These are phyloP conservation scores for Pythium aristosporum DNA, from an alignment of 352 stramenopile genomes.

Conservation along the genomic window DNA sequence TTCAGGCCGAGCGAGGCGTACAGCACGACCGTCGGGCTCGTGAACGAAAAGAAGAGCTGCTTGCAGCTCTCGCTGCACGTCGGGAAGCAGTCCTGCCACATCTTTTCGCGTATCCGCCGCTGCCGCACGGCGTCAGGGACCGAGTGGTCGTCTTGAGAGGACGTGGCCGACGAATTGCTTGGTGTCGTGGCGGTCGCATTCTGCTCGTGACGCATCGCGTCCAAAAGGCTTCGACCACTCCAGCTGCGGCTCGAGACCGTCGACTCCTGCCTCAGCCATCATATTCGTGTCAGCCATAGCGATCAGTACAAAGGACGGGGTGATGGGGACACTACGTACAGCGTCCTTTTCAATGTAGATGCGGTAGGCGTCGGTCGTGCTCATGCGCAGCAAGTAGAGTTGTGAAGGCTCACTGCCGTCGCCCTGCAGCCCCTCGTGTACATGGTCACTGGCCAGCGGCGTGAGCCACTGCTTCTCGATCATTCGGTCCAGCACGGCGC, in stretches of 20 bases:
- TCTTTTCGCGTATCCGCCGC: conserved; percentile 57
- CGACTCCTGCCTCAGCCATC: conserved; percentile 11
- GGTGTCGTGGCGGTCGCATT: conserved; percentile 3
- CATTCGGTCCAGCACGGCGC: conserved; percentile 49
- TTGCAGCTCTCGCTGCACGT: conserved; percentile 70
- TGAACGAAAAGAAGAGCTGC: conserved; percentile 75
- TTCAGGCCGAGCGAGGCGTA: conserved; percentile 83
- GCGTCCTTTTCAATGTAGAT: conserved; percentile 86
- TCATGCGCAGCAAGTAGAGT: conserved; percentile 58
- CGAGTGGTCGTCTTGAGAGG: conserved; percentile 28
- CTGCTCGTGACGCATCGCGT: conserved; percentile 17
- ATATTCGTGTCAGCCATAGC: neutral
- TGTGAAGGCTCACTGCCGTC: conserved; percentile 37
- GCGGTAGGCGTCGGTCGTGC: conserved; percentile 68
- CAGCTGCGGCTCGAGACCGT: conserved; percentile 26
- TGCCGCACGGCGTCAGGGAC: conserved; percentile 43
- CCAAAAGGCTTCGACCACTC: conserved; percentile 24
- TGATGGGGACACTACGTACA: conserved; percentile 19
- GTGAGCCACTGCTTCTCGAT: conserved; percentile 62
- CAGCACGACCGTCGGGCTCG: conserved; percentile 70
- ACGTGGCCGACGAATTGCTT: conserved; percentile 19
- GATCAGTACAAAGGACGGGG: neutral
- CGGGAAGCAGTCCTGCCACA: conserved; percentile 82
- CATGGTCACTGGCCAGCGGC: conserved; percentile 36
- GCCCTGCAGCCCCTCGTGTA: conserved; percentile 7